Conservation (phyloP, 352 stramenopile genomes). For the Hyaloperonospora brassicae region DNA sequence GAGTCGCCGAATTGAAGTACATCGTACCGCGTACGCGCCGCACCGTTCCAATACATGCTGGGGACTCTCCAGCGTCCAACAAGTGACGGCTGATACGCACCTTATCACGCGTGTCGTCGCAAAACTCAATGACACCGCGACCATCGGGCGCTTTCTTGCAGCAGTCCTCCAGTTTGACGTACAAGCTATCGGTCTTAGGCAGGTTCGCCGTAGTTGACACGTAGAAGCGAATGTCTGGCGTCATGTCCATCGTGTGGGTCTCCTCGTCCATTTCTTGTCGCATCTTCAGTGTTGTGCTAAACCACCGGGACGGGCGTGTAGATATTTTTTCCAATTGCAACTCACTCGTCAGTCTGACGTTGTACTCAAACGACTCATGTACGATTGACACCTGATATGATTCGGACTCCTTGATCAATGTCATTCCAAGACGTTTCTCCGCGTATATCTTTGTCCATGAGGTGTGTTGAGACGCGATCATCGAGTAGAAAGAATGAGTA, state of each 20-base stretch:
- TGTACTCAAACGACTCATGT: constrained; percentile 54
- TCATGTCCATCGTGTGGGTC: constrained; percentile 49
- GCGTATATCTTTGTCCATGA: constrained; percentile 38
- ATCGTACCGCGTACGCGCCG: constrained; percentile 43
- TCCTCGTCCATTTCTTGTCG: constrained; percentile 66
- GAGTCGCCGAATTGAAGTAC: constrained; percentile 30
- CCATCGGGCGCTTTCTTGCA: constrained; percentile 32
- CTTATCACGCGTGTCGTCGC: constrained; percentile 26
- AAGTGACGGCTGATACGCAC: constrained; percentile 51
- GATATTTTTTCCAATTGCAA: constrained; percentile 54
- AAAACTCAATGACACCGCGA: constrained; percentile 55
- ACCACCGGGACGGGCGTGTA: constrained; percentile 60
- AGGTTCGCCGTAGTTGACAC: constrained; percentile 62
- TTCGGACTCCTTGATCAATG: constrained; percentile 23
- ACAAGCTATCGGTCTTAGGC: constrained; percentile 36
- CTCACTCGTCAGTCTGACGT: constrained; percentile 42
- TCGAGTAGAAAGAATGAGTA: constrained; percentile 73
- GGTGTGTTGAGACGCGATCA: constrained; percentile 34
- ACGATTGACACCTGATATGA: constrained; percentile 65
- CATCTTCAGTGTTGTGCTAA: constrained; percentile 78
- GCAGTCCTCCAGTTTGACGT: constrained; percentile 25
- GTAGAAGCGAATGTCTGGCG: constrained; percentile 68
- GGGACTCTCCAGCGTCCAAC: constrained; percentile 32
- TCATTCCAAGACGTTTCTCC: constrained; percentile 35
- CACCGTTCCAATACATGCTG: constrained; percentile 43